Percentiles rank a stretch among this genome's conserved stretches.
Evolutionary conservation across 768 basidiomycete genomes (phyloP).

Genomic region (Cystofilobasidium macerans): DNA sequence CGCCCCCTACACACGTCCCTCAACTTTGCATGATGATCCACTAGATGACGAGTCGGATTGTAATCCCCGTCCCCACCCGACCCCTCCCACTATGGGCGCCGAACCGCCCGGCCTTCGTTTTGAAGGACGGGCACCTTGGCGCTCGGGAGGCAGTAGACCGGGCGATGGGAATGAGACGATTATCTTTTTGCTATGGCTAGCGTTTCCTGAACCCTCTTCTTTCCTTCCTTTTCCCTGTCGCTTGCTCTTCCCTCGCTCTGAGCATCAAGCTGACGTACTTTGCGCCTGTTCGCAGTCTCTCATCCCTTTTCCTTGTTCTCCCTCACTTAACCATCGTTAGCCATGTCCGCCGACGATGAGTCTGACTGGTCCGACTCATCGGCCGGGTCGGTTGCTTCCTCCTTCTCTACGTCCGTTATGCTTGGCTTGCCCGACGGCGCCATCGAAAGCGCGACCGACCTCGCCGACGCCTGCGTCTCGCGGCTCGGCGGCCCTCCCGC

Average conservation of each 20-base stretch:
- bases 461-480: constrained; percentile 69
- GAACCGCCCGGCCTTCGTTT: constrained; percentile 4
- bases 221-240: not conserved
- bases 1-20: not conserved
- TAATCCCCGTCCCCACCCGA: constrained; percentile 4
- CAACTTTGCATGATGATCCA: constrained; percentile 13
- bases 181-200: constrained; percentile 25
- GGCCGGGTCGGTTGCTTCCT: constrained; percentile 13
- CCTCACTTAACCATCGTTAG: not conserved
- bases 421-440: constrained; percentile 70
- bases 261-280: not conserved
- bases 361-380: constrained; percentile 24
- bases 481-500: constrained; percentile 82
- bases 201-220: constrained; percentile 3
- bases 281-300: not conserved
- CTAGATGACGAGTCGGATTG: constrained; percentile 25
- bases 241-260: not conserved
- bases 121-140: constrained; percentile 7
- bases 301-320: not conserved
- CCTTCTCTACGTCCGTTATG: constrained; percentile 50
- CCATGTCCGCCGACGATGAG: constrained; percentile 15
- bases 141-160: constrained; percentile 15
- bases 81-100: constrained; percentile 9
- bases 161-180: constrained; percentile 11
- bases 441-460: constrained; percentile 50